phyloP scores from a whole-genome alignment of 495 filamentous ascomycete genomes.

The Penicillium canariense region DNA sequence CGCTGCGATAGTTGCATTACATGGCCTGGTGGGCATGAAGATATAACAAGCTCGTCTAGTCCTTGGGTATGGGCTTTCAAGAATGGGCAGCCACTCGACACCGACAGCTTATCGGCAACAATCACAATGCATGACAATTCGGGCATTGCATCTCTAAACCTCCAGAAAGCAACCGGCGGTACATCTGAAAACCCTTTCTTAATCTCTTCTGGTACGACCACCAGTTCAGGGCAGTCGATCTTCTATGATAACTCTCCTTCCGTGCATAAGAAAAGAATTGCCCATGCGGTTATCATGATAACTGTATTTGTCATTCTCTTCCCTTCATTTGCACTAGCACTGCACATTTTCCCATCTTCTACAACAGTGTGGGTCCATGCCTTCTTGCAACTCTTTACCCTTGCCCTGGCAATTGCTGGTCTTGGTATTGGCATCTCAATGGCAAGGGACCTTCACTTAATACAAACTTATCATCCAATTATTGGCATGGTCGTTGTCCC shows the following conservation, averaged over 20 bases:
- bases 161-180: slow-evolving; percentile 19
- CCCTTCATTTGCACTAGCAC: slow-evolving; percentile 47
- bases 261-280: slow-evolving; percentile 18
- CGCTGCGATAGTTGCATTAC: slow-evolving; percentile 55
- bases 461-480: slow-evolving; percentile 36
- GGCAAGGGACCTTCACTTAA: slow-evolving; percentile 26
- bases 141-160: slow-evolving; percentile 15
- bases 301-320: slow-evolving; percentile 46
- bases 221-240: not conserved
- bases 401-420: slow-evolving; percentile 57
- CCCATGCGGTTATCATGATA: slow-evolving; percentile 44
- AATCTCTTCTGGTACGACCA: not conserved
- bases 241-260: not conserved
- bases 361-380: slow-evolving; percentile 49
- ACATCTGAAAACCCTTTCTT: slow-evolving; percentile 62
- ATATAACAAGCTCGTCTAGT: slow-evolving; percentile 42
- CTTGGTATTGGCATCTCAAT: slow-evolving; percentile 60
- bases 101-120: slow-evolving; percentile 43
- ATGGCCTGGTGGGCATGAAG: slow-evolving; percentile 51
- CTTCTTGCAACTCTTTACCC: slow-evolving; percentile 54
- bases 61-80: slow-evolving; percentile 68
- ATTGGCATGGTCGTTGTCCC: slow-evolving; percentile 60
- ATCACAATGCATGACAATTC: slow-evolving; percentile 57
- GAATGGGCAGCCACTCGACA: slow-evolving; percentile 54
- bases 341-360: slow-evolving; percentile 39